These are phyloP conservation scores for Candida adriatica DNA, from an alignment of 805 yeast genomes.

Conservation along the genomic window DNA sequence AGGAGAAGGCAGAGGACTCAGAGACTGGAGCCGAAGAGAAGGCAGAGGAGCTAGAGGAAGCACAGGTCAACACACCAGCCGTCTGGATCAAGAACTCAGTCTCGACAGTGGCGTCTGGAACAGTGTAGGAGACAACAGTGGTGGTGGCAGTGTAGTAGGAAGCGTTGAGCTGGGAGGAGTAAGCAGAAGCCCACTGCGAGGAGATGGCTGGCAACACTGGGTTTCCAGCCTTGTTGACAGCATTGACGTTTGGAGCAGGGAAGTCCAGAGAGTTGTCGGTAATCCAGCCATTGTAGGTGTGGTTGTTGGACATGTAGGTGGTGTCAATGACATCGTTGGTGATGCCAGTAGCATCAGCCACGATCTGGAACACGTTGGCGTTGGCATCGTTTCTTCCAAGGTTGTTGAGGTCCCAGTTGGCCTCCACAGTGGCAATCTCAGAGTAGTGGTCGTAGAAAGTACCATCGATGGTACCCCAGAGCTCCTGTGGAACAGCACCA, in stretches of 20 bases:
- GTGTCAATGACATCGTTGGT: conserved; percentile 28
- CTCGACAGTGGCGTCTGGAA: conserved; percentile 12
- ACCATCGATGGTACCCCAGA: conserved; percentile 34
- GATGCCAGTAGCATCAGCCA: conserved; percentile 31
- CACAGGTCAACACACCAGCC: conserved; percentile 6
- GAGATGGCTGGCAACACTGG: conserved; percentile 27
- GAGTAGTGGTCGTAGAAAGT: conserved; percentile 50
- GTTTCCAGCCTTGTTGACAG: conserved; percentile 29
- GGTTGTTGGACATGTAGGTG: conserved; percentile 27
- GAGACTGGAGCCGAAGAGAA: conserved; percentile 3
- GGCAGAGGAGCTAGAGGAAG: conserved; percentile 5
- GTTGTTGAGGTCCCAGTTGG: conserved; percentile 42
- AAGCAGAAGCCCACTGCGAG: conserved; percentile 28
- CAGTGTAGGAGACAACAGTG: conserved; percentile 18
- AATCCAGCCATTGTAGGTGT: conserved; percentile 28
- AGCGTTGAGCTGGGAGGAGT: conserved; percentile 21
- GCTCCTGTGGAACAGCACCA: conserved; percentile 34
- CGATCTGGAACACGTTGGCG: conserved; percentile 40
- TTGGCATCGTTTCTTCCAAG: conserved; percentile 45
- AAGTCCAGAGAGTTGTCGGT: conserved; percentile 22
- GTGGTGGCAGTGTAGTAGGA: conserved; percentile 28
- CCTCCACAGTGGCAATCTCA: conserved; percentile 40
- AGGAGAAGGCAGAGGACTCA: conserved; percentile 6
- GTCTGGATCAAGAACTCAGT: conserved; percentile 10
- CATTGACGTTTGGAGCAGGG: conserved; percentile 33